Base-by-base conservation (phyloP, 768 basidiomycete genomes). In the Tulasnella sp. region DNA sequence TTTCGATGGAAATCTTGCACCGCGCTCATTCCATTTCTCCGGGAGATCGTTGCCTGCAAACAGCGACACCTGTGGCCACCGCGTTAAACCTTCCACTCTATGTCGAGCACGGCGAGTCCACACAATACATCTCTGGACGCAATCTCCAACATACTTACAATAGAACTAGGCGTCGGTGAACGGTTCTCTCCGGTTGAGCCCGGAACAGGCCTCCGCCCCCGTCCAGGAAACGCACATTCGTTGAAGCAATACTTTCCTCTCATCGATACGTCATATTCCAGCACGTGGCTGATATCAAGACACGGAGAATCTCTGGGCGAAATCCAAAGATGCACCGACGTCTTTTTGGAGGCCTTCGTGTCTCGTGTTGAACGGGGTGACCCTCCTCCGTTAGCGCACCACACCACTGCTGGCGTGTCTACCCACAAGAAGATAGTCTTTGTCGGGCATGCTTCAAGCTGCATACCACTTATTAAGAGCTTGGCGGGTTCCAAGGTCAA, bases 41-140 rank as follows among this genome's bases (percentile, higher is more conserved):
- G 38, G 24, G 68, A 95, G 94, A 96, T 85, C 92, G 95, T n/a
- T 96, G 95, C 84, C 86, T 96, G 34, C 94, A 96, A 84, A 96
- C 95, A 0, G 86, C 92, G 1, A 86, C 88, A 42, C 94, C 95
- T 2, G 85, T 88, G 3, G 89, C 95, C 21, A 84, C 86, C 48
- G 89, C 89, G 0, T 87, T 96, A 86, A 75, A 87, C 19, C 80
- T 95, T 4, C 93, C 94, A 0, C 89, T 96, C 75, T 92, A 89
- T 81, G 89, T 93, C 19, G 95, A 96, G 82, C 94, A 95, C 82
- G 95, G 94, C 91, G 80, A 75, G 85, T 82, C 38, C 46, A 44
- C 74, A 38, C 27, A 18, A 18, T 79, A 24, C 52, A 27, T 71
- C 46, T 40, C 56, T 42, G 74, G 76, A 62, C 68, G 9, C 71